phyloP scores from a whole-genome alignment of 495 filamentous ascomycete species.

The Tirmania nivea region DNA sequence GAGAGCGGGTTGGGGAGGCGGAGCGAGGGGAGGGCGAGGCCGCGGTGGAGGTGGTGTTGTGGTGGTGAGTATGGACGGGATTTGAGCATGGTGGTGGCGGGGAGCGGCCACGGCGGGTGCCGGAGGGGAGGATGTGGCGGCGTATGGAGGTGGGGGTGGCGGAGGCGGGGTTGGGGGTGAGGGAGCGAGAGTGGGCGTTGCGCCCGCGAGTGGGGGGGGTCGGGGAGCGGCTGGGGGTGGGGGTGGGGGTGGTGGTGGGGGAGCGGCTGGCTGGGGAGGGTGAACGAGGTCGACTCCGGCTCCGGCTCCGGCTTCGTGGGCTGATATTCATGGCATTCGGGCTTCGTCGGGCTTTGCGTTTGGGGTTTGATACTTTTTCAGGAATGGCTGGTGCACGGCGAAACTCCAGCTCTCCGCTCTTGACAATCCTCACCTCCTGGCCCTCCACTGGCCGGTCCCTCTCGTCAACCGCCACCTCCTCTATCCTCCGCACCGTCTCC shows the following conservation, averaged over 20 bases:
- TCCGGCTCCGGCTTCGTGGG: not conserved
- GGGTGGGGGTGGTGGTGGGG: too few species aligned
- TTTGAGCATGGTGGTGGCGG: not conserved
- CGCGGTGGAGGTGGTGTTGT: not conserved
- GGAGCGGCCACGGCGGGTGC: not conserved
- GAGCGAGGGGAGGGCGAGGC: not conserved
- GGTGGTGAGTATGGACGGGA: not conserved
- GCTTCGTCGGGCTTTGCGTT: not conserved
- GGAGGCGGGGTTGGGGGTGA: not conserved
- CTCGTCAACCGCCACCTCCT: constrained; percentile 21
- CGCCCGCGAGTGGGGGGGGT: not conserved
- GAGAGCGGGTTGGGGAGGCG: constrained; percentile 1
- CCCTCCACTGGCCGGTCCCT: constrained; percentile 19
- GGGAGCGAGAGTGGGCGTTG: not conserved
- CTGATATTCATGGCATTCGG: not conserved
- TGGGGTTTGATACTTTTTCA: not conserved
- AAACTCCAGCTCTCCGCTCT: constrained; percentile 24
- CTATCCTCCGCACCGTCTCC: constrained; percentile 19
- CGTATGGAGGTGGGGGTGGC: not conserved
- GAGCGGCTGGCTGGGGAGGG: not conserved
- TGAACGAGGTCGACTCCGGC: not conserved
- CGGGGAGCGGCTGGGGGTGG: not conserved
- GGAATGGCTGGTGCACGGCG: not conserved
- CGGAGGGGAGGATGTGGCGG: not conserved
- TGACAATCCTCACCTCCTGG: constrained; percentile 17